Percentiles rank a stretch among this genome's conserved stretches.
phyloP scores from a whole-genome alignment of 176 grass and related monocot genomes.

The Ensete glaucum region DNA sequence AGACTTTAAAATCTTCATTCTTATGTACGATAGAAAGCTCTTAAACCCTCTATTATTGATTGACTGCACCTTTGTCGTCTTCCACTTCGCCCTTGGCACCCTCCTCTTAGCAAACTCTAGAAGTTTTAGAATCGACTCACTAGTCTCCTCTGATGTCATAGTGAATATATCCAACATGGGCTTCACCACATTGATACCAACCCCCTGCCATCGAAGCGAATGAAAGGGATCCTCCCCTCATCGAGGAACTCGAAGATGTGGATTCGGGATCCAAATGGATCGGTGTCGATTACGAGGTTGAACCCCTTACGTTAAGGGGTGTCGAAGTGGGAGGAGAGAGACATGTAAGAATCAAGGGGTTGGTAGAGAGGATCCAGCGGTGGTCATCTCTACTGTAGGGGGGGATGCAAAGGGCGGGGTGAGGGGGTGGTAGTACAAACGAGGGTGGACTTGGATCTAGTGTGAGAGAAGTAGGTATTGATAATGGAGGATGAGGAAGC shows the following conservation, averaged over 20 bases:
- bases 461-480: background rate
- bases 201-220: background rate
- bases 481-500: background rate
- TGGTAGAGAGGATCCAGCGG: background rate
- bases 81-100: background rate
- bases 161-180: background rate
- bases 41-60: background rate
- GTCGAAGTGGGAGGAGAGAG: constrained; percentile 2
- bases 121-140: background rate
- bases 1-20: constrained; percentile 2
- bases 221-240: background rate
- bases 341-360: background rate
- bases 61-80: background rate
- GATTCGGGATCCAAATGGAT: background rate
- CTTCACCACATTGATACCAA: background rate
- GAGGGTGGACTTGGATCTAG: background rate
- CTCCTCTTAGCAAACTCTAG: constrained; percentile 2
- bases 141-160: background rate
- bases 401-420: no score
- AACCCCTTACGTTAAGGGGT: background rate
- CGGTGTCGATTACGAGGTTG: background rate
- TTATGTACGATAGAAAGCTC: background rate
- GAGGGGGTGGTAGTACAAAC: background rate
- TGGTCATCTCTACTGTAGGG: background rate
- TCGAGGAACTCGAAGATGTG: constrained; percentile 1